These are phyloP conservation scores for Dendrobium catenatum DNA, from an alignment of 106 monocot genomes.

Conservation along the genomic window DNA sequence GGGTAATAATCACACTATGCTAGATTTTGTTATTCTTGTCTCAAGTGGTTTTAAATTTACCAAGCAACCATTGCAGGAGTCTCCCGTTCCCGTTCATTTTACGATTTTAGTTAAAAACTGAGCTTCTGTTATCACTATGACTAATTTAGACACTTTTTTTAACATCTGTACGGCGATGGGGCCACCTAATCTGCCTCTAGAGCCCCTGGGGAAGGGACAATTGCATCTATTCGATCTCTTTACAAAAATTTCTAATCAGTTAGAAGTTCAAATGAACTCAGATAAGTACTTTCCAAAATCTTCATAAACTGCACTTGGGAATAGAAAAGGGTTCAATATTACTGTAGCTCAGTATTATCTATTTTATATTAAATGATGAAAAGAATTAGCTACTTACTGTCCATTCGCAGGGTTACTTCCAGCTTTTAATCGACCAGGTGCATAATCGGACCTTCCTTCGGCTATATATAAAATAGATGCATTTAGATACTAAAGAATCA, in stretches of 20 bases:
- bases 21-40: background rate
- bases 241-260: no score
- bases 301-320: no score
- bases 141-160: background rate
- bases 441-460: constrained; percentile 19
- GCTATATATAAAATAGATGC: constrained; percentile 6
- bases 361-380: background rate
- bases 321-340: background rate
- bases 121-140: background rate
- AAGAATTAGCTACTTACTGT: constrained; percentile 13
- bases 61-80: no score
- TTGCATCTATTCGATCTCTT: no score
- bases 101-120: background rate
- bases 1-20: background rate
- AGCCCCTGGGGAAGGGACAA: no score
- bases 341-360: background rate
- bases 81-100: background rate
- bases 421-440: constrained; percentile 9
- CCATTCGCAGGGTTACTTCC: constrained; percentile 14
- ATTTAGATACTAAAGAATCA: background rate
- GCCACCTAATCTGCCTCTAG: no score
- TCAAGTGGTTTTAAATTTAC: background rate
- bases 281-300: no score
- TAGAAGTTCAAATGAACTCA: no score
- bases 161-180: no score